phyloP scores from a whole-genome alignment of 2,329 filamentous ascomycete species.

The Orbilia blumenaviensis region DNA sequence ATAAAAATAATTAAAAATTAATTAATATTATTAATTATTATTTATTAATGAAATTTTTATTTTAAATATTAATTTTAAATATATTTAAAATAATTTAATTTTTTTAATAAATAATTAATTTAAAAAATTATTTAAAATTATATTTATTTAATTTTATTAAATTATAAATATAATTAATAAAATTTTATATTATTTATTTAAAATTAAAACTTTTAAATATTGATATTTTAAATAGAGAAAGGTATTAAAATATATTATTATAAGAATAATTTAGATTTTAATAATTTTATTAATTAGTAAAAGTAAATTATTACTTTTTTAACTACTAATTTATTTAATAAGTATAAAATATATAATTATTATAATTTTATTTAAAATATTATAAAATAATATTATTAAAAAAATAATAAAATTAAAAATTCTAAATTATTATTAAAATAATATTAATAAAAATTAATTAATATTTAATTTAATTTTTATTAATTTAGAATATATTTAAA shows the following conservation, averaged over 20 bases:
- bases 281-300: not conserved
- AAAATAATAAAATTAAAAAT: not conserved
- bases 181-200: not conserved
- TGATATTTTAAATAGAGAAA: not conserved
- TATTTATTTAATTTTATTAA: not conserved
- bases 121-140: not conserved
- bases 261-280: not conserved
- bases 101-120: not conserved
- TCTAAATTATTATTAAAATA: not conserved
- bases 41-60: not conserved
- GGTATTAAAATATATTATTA: slow-evolving; percentile 7
- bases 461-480: slow-evolving; percentile 1
- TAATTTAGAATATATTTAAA: not conserved
- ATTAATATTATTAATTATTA: slow-evolving; percentile 1
- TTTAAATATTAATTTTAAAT: not conserved
- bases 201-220: not conserved
- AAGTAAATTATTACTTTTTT: slow-evolving; percentile 2
- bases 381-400: not conserved
- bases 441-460: not conserved
- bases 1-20: not conserved
- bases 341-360: not conserved
- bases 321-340: not conserved
- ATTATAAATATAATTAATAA: not conserved
- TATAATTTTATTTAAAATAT: not conserved
- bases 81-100: not conserved